Base-by-base conservation (phyloP, 2,329 filamentous ascomycete species). In the Cadophora sp. region DNA sequence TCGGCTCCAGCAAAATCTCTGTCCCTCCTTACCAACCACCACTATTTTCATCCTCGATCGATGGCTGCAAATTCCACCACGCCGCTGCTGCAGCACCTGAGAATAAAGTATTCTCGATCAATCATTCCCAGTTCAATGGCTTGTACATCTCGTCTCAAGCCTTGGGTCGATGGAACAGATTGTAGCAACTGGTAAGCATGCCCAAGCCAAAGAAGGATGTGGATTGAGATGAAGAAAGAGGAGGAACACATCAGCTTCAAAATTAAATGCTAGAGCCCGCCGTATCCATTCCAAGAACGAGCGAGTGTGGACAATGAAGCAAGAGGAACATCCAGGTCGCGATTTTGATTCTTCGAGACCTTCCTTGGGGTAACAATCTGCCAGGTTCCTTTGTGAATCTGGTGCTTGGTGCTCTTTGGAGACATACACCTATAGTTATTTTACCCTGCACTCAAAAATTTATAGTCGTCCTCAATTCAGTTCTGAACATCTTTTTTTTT, bases 251-350 rank as follows among this genome's bases (percentile, higher is more conserved):
- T 61, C 70, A 68, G 76, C 76, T 77, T 77, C 76, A 75, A 75
- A 75, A 69, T 71, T 76, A 77, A 76, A 81, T 81, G 84, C 84
- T 86, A 86, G 84, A 86, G 84, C 84, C 81, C 81, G 83, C 80
- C 83, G 80, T 82, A 80, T 80, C 77, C 82, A 75, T 79, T 75
- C 75, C 79, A 79, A 84, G 83, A 82, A 81, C 81, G 83, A 76
- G 81, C 80, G 79, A 83, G 84, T 86, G 84, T 86, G 83, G 84
- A 86, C 82, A 82, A 76, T 79, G 84, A 85, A 86, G 84, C 84
- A 82, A 86, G 79, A 86, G 78, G 77, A 79, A 83, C 70, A 79
- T 68, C 73, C 65, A n/a, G 76, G 74, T 77, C 72, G 69, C 71
- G 73, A 77, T 76, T 74, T 75, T 77, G 75, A 76, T 77, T 77